phyloP scores from a whole-genome alignment of 2,329 filamentous ascomycete genomes.

The Triangularia verruculosa region DNA sequence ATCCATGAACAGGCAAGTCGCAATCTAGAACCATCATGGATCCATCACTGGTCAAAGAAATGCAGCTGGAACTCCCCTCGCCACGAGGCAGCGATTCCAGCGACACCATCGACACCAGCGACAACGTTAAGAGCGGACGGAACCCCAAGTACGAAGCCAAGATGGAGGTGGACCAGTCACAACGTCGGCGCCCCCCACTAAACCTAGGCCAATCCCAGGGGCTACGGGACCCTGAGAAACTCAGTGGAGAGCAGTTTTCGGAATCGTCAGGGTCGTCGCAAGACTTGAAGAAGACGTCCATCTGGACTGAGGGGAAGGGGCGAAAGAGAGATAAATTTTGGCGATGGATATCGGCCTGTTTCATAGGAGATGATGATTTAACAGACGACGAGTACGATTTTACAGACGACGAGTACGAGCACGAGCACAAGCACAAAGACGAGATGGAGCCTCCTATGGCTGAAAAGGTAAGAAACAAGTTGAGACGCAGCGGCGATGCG shows the following conservation, averaged over 20 bases:
- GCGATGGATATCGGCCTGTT: neutral
- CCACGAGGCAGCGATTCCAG: neutral
- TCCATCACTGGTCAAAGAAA: constrained; percentile 5
- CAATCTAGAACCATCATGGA: constrained; percentile 4
- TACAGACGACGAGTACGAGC: neutral
- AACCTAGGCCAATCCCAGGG: neutral
- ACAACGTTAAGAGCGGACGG: neutral
- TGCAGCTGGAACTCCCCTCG: neutral
- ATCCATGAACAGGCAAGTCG: neutral
- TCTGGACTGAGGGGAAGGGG: neutral
- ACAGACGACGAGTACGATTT: neutral
- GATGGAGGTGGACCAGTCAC: constrained; percentile 2
- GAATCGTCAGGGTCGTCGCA: neutral
- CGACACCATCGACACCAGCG: neutral
- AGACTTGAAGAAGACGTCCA: neutral
- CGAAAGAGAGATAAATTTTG: neutral
- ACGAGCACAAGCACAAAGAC: no score
- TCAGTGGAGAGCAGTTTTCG: neutral
- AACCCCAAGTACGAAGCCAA: neutral
- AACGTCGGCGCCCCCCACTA: neutral
- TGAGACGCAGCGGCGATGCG: neutral
- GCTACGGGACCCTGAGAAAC: neutral
- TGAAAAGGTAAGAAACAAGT: neutral
- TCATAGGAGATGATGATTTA: neutral
- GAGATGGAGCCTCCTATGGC: neutral